Percentiles rank a stretch among this genome's conserved stretches.
Conservation (phyloP, 2,329 filamentous ascomycete species). For the Neofusicoccum kwambonambiense region DNA sequence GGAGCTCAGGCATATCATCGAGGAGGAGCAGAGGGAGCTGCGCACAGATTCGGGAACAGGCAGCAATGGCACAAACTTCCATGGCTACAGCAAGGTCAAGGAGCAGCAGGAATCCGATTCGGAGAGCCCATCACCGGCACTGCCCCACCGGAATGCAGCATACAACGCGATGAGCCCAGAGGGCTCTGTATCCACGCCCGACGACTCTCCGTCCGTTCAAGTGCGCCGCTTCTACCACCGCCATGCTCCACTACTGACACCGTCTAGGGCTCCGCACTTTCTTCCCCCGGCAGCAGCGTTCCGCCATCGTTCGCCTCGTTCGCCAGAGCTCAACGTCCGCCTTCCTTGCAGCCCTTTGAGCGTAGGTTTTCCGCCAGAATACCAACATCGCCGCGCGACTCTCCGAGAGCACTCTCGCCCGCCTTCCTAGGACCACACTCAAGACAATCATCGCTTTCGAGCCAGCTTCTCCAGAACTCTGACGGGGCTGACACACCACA, state of each 20-base stretch:
- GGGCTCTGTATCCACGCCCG: conserved; percentile 72
- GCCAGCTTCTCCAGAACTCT: conserved; percentile 63
- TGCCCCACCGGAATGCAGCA: conserved; percentile 24
- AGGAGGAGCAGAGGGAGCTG: conserved; percentile 29
- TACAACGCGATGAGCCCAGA: conserved; percentile 58
- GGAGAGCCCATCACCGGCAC: conserved; percentile 22
- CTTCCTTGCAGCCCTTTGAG: conserved; percentile 90
- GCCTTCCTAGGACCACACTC: conserved; percentile 76
- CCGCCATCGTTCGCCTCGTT: conserved; percentile 68
- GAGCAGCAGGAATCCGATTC: conserved; percentile 26
- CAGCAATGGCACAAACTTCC: conserved; percentile 33
- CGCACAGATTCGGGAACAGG: conserved; percentile 17
- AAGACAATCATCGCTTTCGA: conserved; percentile 75
- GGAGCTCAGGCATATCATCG: conserved; percentile 19
- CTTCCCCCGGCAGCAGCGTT: conserved; percentile 71
- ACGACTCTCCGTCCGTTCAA: conserved; percentile 81
- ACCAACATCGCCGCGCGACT: conserved; percentile 58
- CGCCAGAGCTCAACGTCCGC: conserved; percentile 69
- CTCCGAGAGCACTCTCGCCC: conserved; percentile 72
- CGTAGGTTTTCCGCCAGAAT: conserved; percentile 89
- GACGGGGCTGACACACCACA: conserved; percentile 63
- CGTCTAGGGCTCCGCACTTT: conserved; percentile 51
- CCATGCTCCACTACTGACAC: neutral
- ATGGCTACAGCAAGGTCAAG: conserved; percentile 27
- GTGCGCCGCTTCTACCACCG: conserved; percentile 43